Evolutionary conservation across 2,329 filamentous ascomycete genomes (phyloP).

Genomic region (Sporothrix inflata): DNA sequence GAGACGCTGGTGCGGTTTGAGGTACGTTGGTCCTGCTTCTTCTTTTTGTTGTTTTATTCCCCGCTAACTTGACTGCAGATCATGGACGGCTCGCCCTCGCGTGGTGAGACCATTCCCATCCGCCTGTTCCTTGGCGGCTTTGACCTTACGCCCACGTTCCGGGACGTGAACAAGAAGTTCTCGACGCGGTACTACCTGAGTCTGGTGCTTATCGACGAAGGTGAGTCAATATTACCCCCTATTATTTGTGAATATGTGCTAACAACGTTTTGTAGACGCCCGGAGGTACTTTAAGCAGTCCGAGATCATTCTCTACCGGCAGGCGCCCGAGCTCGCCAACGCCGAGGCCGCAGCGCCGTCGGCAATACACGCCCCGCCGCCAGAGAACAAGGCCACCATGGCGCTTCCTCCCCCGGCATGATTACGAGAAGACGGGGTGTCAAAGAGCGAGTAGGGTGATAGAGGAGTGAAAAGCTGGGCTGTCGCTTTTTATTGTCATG

Average conservation of each 20-base stretch:
- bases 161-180: conserved; percentile 99
- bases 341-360: conserved; percentile 40
- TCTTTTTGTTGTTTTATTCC: neutral
- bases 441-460: too few species aligned
- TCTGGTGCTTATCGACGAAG: conserved; percentile 92
- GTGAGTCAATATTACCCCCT: conserved; percentile 46
- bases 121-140: conserved; percentile 96
- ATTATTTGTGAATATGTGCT: neutral
- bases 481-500: neutral
- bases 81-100: conserved; percentile 98
- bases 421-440: neutral
- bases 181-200: conserved; percentile 97
- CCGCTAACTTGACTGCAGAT: conserved; percentile 60
- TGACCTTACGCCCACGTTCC: conserved; percentile 95
- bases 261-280: conserved; percentile 64
- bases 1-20: conserved; percentile 97
- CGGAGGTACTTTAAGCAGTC: conserved; percentile 99
- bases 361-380: conserved; percentile 45
- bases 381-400: conserved; percentile 50
- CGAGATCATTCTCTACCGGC: conserved; percentile 94
- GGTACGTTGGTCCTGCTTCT: conserved; percentile 49
- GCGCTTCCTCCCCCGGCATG: conserved; percentile 42
- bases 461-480: neutral
- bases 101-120: conserved; percentile 94
- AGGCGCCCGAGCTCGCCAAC: conserved; percentile 63